A percentile compares a stretch with the other conserved stretches of the same genome.
Evolutionary conservation across 805 yeast species (phyloP).

Genomic region (Sugiyamaella qingdaonensis): DNA sequence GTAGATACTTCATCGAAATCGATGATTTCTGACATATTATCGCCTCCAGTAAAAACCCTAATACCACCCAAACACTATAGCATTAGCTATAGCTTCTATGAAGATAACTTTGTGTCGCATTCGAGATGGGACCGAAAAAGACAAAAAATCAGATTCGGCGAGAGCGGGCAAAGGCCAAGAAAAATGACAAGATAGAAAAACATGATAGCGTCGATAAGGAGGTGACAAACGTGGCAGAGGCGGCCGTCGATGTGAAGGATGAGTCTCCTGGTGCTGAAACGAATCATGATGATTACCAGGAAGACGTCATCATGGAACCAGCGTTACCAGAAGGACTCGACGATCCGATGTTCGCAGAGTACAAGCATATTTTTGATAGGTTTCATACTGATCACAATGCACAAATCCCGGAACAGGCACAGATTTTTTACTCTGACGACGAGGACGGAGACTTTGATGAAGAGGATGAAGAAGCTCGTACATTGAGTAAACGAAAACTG

Average conservation of each 20-base stretch:
- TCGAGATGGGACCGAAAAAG: slow-evolving; percentile 26
- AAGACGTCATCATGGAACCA: slow-evolving; percentile 18
- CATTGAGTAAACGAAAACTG: slow-evolving; percentile 44
- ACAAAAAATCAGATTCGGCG: slow-evolving; percentile 38
- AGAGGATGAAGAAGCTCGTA: slow-evolving; percentile 12
- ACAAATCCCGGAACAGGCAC: slow-evolving; percentile 25
- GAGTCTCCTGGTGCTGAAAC: slow-evolving; percentile 15
- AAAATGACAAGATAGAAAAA: slow-evolving; percentile 15
- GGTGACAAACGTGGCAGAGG: slow-evolving; percentile 17
- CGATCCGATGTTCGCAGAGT: slow-evolving; percentile 35
- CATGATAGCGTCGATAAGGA: not conserved
- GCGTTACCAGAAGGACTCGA: slow-evolving; percentile 26
- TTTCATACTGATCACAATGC: slow-evolving; percentile 29
- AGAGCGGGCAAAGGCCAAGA: slow-evolving; percentile 41
- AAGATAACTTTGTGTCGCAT: too few species aligned
- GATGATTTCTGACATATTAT: too few species aligned
- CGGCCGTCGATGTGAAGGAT: slow-evolving; percentile 8
- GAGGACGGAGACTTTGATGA: slow-evolving; percentile 24
- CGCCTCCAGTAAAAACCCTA: too few species aligned
- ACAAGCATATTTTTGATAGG: slow-evolving; percentile 34
- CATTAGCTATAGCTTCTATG: too few species aligned
- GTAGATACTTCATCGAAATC: too few species aligned
- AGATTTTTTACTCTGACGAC: slow-evolving; percentile 34
- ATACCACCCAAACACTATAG: too few species aligned
- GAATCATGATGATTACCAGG: slow-evolving; percentile 7